Conservation (phyloP, 2,329 filamentous ascomycete species). For the Periconia sp. region DNA sequence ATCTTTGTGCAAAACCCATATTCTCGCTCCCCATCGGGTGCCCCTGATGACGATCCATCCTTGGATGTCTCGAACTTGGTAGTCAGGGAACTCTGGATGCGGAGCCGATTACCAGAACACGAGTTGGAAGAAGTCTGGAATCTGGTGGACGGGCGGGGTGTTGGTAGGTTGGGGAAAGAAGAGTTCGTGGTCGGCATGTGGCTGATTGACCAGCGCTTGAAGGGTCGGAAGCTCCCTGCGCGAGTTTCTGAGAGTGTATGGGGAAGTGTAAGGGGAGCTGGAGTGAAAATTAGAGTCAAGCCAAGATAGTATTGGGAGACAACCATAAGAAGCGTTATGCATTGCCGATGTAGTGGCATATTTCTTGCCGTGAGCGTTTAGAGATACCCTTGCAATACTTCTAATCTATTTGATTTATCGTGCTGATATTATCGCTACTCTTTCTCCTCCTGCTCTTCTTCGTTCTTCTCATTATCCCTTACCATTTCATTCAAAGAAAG, state of each 20-base stretch:
- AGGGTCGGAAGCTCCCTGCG: slow-evolving; percentile 74
- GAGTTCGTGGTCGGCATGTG: slow-evolving; percentile 85
- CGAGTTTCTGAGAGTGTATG: slow-evolving; percentile 75
- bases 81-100: slow-evolving; percentile 72
- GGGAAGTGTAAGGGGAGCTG: slow-evolving; percentile 62
- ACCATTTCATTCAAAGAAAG: slow-evolving; percentile 12
- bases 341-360: neutral
- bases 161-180: slow-evolving; percentile 62
- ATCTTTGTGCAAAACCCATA: slow-evolving; percentile 33
- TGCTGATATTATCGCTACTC: neutral
- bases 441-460: neutral
- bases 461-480: neutral
- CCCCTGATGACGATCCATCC: slow-evolving; percentile 27
- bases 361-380: slow-evolving; percentile 13
- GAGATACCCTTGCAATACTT: slow-evolving; percentile 28
- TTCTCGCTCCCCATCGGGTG: slow-evolving; percentile 12
- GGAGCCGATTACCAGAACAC: slow-evolving; percentile 67
- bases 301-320: neutral
- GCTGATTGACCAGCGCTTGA: slow-evolving; percentile 79
- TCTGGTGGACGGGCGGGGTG: slow-evolving; percentile 62
- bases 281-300: slow-evolving; percentile 40
- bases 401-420: slow-evolving; percentile 4
- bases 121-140: slow-evolving; percentile 77
- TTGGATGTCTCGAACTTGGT: slow-evolving; percentile 68
- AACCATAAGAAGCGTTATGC: neutral